Percentiles rank a stretch among this genome's conserved stretches.
phyloP scores from a whole-genome alignment of 148 eudicot species.

The Mesembryanthemum crystallinum region DNA sequence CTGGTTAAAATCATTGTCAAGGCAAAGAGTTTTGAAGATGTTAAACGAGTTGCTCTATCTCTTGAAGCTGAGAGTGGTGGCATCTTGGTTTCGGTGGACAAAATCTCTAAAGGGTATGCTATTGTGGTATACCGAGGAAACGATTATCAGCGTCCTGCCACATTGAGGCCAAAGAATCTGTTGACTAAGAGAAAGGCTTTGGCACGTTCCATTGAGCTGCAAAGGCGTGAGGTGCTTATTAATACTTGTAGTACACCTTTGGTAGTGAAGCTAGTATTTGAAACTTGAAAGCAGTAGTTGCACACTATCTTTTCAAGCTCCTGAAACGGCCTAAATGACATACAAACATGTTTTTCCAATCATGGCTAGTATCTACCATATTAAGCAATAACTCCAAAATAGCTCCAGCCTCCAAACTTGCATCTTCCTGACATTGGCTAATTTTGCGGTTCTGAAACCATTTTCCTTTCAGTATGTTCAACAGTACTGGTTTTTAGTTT shows the following conservation, averaged over 20 bases:
- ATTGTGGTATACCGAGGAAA: constrained; percentile 83
- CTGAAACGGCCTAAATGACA: not conserved
- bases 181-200: constrained; percentile 89
- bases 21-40: constrained; percentile 66
- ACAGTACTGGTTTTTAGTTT: not conserved
- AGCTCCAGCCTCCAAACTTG: not conserved
- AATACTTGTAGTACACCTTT: not conserved
- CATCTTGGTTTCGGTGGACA: constrained; percentile 84
- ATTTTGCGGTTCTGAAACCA: no score
- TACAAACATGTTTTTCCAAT: not conserved
- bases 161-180: constrained; percentile 83
- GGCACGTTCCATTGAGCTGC: constrained; percentile 95
- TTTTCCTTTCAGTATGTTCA: no score
- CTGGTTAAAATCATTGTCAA: constrained; percentile 87
- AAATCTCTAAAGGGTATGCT: constrained; percentile 91
- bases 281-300: not conserved
- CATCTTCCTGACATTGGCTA: not conserved
- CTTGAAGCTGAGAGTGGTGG: constrained; percentile 99
- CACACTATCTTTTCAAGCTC: not conserved
- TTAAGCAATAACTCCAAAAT: not conserved
- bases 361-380: not conserved
- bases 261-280: not conserved
- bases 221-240: constrained; percentile 75
- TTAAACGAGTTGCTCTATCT: constrained; percentile 67
- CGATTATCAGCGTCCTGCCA: constrained; percentile 72